Conservation (phyloP, 192 early-diverging fungal species). For the Umbelopsis vinacea region DNA sequence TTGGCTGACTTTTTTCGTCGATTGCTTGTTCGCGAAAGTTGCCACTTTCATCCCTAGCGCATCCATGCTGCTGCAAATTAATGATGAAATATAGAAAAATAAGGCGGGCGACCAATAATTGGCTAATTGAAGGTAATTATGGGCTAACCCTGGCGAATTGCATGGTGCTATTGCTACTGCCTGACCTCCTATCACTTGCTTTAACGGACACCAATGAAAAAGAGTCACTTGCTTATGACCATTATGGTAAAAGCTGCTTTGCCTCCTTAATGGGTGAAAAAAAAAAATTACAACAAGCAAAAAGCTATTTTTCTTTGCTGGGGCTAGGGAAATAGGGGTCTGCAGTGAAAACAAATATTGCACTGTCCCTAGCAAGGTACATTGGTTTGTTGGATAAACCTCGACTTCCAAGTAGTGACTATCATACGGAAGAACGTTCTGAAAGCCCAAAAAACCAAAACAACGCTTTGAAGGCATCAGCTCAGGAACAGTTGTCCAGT, state of each 20-base stretch:
- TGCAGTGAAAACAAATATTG: neutral
- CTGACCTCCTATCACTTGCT: too few relatives aligned
- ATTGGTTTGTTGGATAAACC: neutral
- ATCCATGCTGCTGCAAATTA: neutral
- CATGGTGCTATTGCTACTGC: neutral
- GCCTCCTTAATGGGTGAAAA: neutral
- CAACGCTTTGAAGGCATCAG: too few relatives aligned
- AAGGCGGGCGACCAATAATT: neutral
- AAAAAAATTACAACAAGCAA: neutral
- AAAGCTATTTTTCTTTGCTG: neutral
- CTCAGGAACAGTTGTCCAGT: neutral
- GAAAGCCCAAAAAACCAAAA: neutral
- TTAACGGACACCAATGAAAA: too few relatives aligned
- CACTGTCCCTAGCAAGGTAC: constrained; percentile 2
- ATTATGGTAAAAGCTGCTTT: neutral
- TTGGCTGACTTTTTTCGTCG: too few relatives aligned
- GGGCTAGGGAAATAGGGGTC: neutral
- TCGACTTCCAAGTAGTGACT: neutral
- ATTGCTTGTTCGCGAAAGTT: too few relatives aligned
- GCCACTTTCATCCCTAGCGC: too few relatives aligned
- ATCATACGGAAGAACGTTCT: neutral
- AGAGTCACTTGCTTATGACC: neutral
- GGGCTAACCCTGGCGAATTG: neutral
- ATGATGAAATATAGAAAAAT: neutral
- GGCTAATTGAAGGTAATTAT: too few relatives aligned